These are phyloP conservation scores for Zymoseptoria brevis DNA, from an alignment of 2,329 filamentous ascomycete species.

Conservation along the genomic window DNA sequence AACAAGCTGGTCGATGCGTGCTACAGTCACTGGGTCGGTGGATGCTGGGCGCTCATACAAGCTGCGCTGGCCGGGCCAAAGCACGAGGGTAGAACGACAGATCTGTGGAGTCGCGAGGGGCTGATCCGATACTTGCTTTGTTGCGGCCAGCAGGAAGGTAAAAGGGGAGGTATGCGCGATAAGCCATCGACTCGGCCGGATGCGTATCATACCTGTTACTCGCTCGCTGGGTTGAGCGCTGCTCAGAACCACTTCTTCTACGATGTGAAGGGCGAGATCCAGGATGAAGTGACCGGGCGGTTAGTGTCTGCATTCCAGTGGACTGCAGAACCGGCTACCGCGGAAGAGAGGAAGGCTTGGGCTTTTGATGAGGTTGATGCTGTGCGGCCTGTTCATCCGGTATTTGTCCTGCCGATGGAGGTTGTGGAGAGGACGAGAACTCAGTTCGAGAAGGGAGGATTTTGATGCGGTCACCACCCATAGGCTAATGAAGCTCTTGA, in stretches of 20 bases:
- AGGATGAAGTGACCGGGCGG: constrained; percentile 14
- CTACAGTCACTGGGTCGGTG: constrained; percentile 96
- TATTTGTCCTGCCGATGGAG: constrained; percentile 73
- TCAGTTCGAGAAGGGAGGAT: constrained; percentile 19
- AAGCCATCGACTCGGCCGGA: constrained; percentile 89
- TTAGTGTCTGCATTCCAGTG: constrained; percentile 39
- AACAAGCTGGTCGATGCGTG: constrained; percentile 98
- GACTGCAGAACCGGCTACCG: constrained; percentile 39
- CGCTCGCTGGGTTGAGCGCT: constrained; percentile 74
- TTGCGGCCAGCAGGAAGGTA: constrained; percentile 66
- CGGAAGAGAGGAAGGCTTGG: constrained; percentile 43
- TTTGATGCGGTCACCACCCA: constrained; percentile 2
- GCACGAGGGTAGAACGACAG: constrained; percentile 26
- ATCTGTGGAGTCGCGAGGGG: constrained; percentile 72
- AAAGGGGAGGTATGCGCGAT: constrained; percentile 76
- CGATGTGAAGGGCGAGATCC: constrained; percentile 18
- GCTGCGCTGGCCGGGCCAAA: constrained; percentile 56
- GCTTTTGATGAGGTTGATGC: constrained; percentile 65
- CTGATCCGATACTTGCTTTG: constrained; percentile 81
- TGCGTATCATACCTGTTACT: constrained; percentile 89
- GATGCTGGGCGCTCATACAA: constrained; percentile 87
- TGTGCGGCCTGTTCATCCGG: constrained; percentile 65
- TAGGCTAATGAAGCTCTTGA: neutral
- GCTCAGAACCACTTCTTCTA: constrained; percentile 60
- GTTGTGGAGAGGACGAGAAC: constrained; percentile 45